These are phyloP conservation scores for Ceratocystis ficicola DNA, from an alignment of 2,329 filamentous ascomycete genomes.

Conservation along the genomic window DNA sequence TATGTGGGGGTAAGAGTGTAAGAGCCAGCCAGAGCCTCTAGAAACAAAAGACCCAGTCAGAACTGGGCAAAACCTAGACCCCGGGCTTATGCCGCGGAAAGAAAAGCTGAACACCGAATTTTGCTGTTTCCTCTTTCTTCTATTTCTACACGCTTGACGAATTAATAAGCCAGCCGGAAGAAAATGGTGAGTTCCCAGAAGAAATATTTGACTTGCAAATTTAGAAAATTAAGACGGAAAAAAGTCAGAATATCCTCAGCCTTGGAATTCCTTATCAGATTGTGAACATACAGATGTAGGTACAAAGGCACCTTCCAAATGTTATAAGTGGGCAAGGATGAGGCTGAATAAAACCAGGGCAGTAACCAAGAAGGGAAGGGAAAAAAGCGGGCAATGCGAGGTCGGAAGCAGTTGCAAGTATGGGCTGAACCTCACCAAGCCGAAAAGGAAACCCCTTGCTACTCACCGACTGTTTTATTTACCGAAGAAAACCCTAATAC, in stretches of 20 bases:
- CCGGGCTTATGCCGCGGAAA: neutral
- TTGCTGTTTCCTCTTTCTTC: too few relatives aligned
- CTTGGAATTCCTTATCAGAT: constrained; percentile 5
- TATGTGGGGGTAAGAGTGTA: constrained; percentile 12
- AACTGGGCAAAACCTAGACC: neutral
- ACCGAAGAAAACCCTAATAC: neutral
- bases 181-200: too few relatives aligned
- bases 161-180: too few relatives aligned
- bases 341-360: neutral
- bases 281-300: neutral
- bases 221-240: neutral
- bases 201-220: too few relatives aligned
- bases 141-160: too few relatives aligned
- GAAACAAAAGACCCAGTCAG: neutral
- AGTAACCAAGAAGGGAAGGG: neutral
- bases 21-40: neutral
- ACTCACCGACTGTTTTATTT: neutral
- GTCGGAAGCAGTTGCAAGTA: neutral
- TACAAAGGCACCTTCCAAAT: neutral
- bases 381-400: constrained; percentile 1
- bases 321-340: constrained; percentile 2
- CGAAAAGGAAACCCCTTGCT: neutral
- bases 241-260: neutral
- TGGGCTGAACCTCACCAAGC: neutral
- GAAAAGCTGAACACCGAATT: too few relatives aligned